Conservation (phyloP, 768 basidiomycete species). For the Rubroboletus satanas region DNA sequence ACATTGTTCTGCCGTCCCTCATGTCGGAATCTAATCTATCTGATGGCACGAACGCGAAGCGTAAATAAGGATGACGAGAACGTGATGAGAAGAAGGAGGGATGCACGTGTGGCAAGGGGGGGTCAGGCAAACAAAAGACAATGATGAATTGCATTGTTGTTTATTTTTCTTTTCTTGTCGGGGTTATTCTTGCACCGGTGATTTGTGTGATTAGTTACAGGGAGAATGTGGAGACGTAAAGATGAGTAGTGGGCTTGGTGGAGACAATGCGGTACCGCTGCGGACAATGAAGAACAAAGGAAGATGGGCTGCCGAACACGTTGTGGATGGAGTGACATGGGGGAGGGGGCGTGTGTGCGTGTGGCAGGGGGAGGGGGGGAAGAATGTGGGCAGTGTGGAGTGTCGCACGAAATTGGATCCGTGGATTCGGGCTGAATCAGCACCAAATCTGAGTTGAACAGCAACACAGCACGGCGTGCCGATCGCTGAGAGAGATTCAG, state of each 20-base stretch:
- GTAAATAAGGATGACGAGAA: constrained; percentile 13
- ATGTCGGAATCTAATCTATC: constrained; percentile 5
- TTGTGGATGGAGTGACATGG: constrained; percentile 3
- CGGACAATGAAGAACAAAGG: constrained; percentile 8
- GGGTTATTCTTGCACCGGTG: constrained; percentile 3
- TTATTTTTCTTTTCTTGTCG: neutral
- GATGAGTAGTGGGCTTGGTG: constrained; percentile 10
- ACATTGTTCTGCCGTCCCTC: constrained; percentile 2
- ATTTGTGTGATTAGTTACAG: constrained; percentile 16
- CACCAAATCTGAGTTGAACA: constrained; percentile 19
- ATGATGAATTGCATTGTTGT: constrained; percentile 6
- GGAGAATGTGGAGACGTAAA: constrained; percentile 16
- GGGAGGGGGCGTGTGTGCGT: constrained; percentile 1
- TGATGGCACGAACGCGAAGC: constrained; percentile 1
- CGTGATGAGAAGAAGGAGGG: neutral
- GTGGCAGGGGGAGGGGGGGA: neutral
- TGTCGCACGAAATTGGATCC: constrained; percentile 6
- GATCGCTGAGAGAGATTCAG: constrained; percentile 25
- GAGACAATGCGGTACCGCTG: constrained; percentile 22
- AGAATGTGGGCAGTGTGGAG: neutral
- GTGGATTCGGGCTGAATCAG: constrained; percentile 23
- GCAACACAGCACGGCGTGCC: constrained; percentile 28
- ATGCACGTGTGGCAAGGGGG: too few species aligned
- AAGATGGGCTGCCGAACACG: constrained; percentile 17
- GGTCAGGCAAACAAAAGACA: constrained; percentile 1